Base-by-base conservation (phyloP, 306 rosid genomes). In the Psophocarpus tetragonolobus region DNA sequence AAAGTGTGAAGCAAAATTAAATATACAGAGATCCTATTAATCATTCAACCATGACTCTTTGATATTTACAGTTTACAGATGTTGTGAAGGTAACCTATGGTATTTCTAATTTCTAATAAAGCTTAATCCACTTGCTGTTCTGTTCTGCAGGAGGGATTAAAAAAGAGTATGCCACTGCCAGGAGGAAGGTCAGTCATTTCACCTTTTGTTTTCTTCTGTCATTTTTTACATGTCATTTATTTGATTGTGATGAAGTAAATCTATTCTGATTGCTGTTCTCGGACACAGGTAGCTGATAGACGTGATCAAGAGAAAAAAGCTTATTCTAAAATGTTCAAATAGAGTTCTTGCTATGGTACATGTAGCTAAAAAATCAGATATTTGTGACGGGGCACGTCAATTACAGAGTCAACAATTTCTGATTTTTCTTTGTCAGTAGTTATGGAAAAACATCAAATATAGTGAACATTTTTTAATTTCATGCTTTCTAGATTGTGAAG, bases 301-400 rank as follows among this genome's bases (percentile, higher is more conserved):
- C 90, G 69, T 11, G 91, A 94, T 80, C 81, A 47, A 82, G 97
- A 94, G 91, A 90, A 87, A 47, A 87, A 82, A 74, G 97, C 98
- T 57, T 91, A 83, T 76, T 65, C 96, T 87, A 94, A 83, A 87
- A 94, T 91, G 98, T 91, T 94, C 85, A 68, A 81, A 15, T 84
- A 87, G 90, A 51, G 74, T 62, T 61, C 72, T 9, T n/a, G 41
- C 60, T 12, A 60, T 21, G 83, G 54, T 61, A 8, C 41, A 11
- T 65, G 73, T 24, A n/a, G 64, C 75, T 67, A 38, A 53, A 77
- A 56, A 70, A 18, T 78, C 71, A 64, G 56, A 58, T 67, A 14
- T 73, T n/a, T 36, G n/a, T 42, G 80, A n/a, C n/a, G 68, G 71
- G 76, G 39, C 35, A 42, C 60, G 47, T 60, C 66, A 62, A 64